These are phyloP conservation scores for Leptodontidium sp. DNA, from an alignment of 2,329 filamentous ascomycete species.

Conservation along the genomic window DNA sequence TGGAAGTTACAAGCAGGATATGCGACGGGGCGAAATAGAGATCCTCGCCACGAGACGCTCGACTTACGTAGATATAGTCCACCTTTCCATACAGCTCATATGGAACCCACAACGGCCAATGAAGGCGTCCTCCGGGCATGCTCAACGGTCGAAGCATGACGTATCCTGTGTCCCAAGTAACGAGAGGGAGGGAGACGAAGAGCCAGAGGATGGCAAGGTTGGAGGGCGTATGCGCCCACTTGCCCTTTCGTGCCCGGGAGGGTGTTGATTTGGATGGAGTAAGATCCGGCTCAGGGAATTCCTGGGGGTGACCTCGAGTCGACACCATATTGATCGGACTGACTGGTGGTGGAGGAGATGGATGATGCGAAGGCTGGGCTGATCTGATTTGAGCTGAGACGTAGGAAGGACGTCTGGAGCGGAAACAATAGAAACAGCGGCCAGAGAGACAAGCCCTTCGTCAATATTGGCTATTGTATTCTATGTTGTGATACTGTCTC, in stretches of 20 bases:
- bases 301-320: conserved; percentile 61
- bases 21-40: background rate
- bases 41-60: conserved; percentile 41
- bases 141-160: conserved; percentile 71
- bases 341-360: background rate
- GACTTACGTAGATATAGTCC: conserved; percentile 65
- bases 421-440: background rate
- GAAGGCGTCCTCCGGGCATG: conserved; percentile 70
- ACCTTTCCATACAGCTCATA: conserved; percentile 72
- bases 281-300: conserved; percentile 52
- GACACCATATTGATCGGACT: conserved; percentile 58
- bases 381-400: background rate
- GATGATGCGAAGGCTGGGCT: background rate
- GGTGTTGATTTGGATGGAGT: conserved; percentile 40
- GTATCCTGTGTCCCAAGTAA: conserved; percentile 73
- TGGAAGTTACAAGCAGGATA: background rate
- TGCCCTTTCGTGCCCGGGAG: conserved; percentile 39
- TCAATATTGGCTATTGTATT: too few species aligned
- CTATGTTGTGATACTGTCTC: too few species aligned
- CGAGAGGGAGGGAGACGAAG: conserved; percentile 66
- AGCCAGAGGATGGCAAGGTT: conserved; percentile 68
- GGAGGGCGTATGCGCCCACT: conserved; percentile 68
- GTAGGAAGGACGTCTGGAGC: background rate
- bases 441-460: background rate
- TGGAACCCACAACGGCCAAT: conserved; percentile 68